These are phyloP conservation scores for Thermomyces lanuginosus DNA, from an alignment of 2,329 filamentous ascomycete genomes.

Conservation along the genomic window DNA sequence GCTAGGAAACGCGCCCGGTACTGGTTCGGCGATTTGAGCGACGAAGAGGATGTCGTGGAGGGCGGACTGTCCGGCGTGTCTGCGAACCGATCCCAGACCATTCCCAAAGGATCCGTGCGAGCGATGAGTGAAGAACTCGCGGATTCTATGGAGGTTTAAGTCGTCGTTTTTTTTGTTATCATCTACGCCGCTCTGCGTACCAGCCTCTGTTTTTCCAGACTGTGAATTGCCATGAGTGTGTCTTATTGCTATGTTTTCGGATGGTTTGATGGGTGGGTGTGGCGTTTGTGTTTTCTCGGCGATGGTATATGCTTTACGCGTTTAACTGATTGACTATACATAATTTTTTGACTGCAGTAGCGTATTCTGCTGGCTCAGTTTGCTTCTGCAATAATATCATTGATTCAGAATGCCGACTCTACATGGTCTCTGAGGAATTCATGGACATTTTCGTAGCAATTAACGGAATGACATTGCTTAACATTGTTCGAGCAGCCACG, in stretches of 20 bases:
- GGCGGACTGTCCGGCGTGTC: slow-evolving; percentile 14
- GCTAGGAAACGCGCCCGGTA: slow-evolving; percentile 70
- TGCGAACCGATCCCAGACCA: slow-evolving; percentile 23
- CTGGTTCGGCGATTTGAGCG: slow-evolving; percentile 59
- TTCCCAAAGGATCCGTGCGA: slow-evolving; percentile 31
- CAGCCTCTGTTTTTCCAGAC: slow-evolving; percentile 1
- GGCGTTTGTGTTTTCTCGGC: too few relatives aligned
- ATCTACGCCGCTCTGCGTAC: slow-evolving; percentile 6
- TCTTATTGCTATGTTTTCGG: too few relatives aligned
- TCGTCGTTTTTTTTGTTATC: slow-evolving; percentile 1
- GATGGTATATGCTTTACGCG: too few relatives aligned
- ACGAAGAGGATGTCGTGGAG: slow-evolving; percentile 27
- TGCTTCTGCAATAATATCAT: too few relatives aligned
- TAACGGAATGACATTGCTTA: not conserved
- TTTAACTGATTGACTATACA: too few relatives aligned
- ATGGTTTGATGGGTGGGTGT: too few relatives aligned
- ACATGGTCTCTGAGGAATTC: too few relatives aligned
- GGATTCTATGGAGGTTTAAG: slow-evolving; percentile 37
- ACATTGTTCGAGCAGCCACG: not conserved
- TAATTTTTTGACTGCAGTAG: too few relatives aligned
- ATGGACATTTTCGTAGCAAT: too few relatives aligned
- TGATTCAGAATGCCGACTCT: too few relatives aligned
- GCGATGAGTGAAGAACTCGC: slow-evolving; percentile 39
- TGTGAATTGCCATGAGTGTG: too few relatives aligned
- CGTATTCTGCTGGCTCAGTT: too few relatives aligned